Evolutionary conservation across 306 rosid species (phyloP), one percentile per base, ranked within the genome.

Genomic region (Rosa rugosa): DNA sequence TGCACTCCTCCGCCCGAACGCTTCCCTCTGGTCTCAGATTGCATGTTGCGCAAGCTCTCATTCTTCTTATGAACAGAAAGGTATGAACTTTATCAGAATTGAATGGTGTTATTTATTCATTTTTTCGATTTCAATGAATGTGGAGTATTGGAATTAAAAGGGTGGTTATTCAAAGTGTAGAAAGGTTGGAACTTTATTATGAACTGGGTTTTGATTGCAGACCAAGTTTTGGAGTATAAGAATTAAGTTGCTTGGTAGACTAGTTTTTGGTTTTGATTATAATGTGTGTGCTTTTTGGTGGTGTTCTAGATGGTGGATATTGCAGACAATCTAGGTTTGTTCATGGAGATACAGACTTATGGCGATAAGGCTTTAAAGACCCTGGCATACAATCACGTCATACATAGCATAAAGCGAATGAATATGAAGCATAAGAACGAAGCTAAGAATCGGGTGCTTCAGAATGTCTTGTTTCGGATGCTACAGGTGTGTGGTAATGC

Each of bases 311-410:
- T 85, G 82, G 83, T 92, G 27, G 90, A 83, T 77, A 69, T 89
- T 71, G 87, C 83, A 60, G 95, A 89, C 40, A 92, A 86, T 47
- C 83, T 91, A 31, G 76, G 83, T 0, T 83, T 94, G 92, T 92
- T 94, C 83, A 82, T 92, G 97, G 97, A 92, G 71, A 85, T 92
- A 57, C 99, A 94, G 91, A 87, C 87, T 36, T 80, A 89, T 23
- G 97, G 88, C 6, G 97, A 89, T 71, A 89, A 80, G 44, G 72
- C 62, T 27, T 69, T 94, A 67, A 88, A 82, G 69, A 82, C 87
- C 67, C 46, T 94, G 85, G 92, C 95, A 1, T 94, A 87, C 79
- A 79, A 81, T 25, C 92, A 89, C n/a, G 89, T 92, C 54, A 75
- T 94, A 86, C 93, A 91, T 40, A 88, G 95, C 84, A 85, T 94